Evolutionary conservation across 306 rosid species (phyloP), one percentile per base, ranked within the genome.

Genomic region (Spatholobus suberectus): DNA sequence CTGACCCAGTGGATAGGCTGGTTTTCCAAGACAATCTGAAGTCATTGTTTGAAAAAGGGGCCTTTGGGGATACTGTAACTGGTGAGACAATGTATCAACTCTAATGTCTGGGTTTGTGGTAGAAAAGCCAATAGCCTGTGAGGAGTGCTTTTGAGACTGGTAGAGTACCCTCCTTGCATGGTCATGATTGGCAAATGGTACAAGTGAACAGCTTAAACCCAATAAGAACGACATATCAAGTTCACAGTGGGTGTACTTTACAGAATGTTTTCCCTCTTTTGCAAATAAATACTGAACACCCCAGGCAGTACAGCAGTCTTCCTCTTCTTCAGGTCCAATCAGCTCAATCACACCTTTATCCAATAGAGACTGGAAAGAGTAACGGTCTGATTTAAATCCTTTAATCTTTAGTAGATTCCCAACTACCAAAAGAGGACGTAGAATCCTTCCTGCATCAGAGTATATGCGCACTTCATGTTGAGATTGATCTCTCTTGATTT

Each of bases 291-390:
- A 80, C 21, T 80, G 79, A 70, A 94, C 70, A 46, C 89, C 91
- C 99, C 99, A 96, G 15, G 98, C 99, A 43, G 89, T 88, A 8
- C 84, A 68, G 67, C 98, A 96, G 72, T 96, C 99, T 84, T 96
- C 99, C 81, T 96, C 98, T 89, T 96, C 99, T 86, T 96, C 99
- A 8, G 96, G 85, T 70, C 99, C 99, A 70, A 96, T 78, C 62
- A 96, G 88, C 82, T 94, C 99, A 63, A 96, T 79, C 40, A 94
- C 87, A 61, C 99, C 99, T 75, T 80, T 86, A 43, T 96, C 86
- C 43, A 96, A 80, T 66, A 94, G 90, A 77, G 89, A 82, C 68
- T 58, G 87, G 83, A 96, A 94, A 18, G 94, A 69, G 68, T 72
- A 68, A 47, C 80, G 84, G 37, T 80, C 92, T 27, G 86, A 90